Evolutionary conservation across 768 basidiomycete species (phyloP), one percentile per base, ranked within the genome.

Genomic region (Boletellus ananiceps): DNA sequence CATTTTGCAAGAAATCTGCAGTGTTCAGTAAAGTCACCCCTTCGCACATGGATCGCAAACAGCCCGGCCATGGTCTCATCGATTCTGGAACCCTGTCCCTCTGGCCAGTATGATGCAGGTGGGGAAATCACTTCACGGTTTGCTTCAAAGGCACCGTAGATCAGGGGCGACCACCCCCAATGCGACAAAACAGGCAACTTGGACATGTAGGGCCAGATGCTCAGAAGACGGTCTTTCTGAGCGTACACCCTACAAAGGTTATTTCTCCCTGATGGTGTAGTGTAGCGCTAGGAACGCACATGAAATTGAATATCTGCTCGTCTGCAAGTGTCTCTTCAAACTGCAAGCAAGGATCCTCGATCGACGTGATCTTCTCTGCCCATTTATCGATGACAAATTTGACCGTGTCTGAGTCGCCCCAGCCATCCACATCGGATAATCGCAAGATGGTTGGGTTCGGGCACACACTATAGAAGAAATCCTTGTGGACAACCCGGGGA

Each of bases 41-140:
- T 68, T 6, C 78, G 75, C 37, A 80, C 64, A 55, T 80, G 79
- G 11, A 80, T 57, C 14, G 66, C 75, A 15, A 80, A 65, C 0
- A 78, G 61, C 18, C 76, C 73, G 8, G 64, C 47, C 19, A 63
- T 21, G 14, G 50, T 48, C 13, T 60, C 49, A 35, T 47, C n/a
- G 2, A 15, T 8, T 25, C 52, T 49, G 16, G 47, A 36, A 44
- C 40, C 13, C 40, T 36, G 27, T 14, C 46, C 49, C 4, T 47
- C 27, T 16, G 43, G 27, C 56, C 49, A 42, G 44, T 40, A 35
- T 16, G 48, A 42, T 25, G 55, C 58, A 43, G 40, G 62, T 5
- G 46, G 61, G 39, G 18, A 64, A 40, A 54, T 64, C 53, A 21
- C 34, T 33, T 15, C 46, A n/a, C 45, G 47, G 29, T 63, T 62